Base-by-base conservation (phyloP, 2,329 filamentous ascomycete species). In the Aspergillus jensenii region DNA sequence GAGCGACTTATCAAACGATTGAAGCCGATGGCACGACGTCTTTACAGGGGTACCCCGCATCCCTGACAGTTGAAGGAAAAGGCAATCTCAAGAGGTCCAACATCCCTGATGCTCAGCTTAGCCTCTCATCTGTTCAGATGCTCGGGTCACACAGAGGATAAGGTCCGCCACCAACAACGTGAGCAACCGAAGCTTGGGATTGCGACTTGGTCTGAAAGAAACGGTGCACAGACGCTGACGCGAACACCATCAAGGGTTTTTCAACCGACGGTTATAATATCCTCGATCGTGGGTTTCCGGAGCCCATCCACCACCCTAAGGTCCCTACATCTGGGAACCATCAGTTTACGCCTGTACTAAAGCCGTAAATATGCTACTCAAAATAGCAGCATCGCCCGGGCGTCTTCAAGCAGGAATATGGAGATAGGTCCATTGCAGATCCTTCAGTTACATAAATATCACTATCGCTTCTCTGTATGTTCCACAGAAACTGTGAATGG, bases 21-120 rank as follows among this genome's bases (percentile, higher is more conserved):
- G 27, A 31, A 25, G 19, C 15, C 19, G 45, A 46, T 31, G 37
- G 37, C 39, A n/a, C 19, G 37, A 41, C 12, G 44, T 11, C 43
- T 27, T 33, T 31, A 37, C 51, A 53, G 45, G 45, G 41, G 25
- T 53, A 59, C 56, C 56, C 52, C 56, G 52, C 56, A 59, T 47
- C 50, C 27, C 17, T 44, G 11, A 33, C 39, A 40, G 45, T 50
- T 45, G 23, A 49, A 44, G 25, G n/a, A 41, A 23, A 35, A 6
- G 17, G 14, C 35, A 37, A 14, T 37, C 35, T n/a, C 14, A 37
- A n/a, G 15, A 33, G 21, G 15, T 37, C n/a, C 33, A 6, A 19
- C 33, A 47, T 52, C 19, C 17, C 6, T 35, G 40, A n/a, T 37
- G n/a, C 37, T 58, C 56, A 58, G 51, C 51, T 51, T 15, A 56